phyloP scores from a whole-genome alignment of 148 eudicot species.

The Fagopyrum esculentum region DNA sequence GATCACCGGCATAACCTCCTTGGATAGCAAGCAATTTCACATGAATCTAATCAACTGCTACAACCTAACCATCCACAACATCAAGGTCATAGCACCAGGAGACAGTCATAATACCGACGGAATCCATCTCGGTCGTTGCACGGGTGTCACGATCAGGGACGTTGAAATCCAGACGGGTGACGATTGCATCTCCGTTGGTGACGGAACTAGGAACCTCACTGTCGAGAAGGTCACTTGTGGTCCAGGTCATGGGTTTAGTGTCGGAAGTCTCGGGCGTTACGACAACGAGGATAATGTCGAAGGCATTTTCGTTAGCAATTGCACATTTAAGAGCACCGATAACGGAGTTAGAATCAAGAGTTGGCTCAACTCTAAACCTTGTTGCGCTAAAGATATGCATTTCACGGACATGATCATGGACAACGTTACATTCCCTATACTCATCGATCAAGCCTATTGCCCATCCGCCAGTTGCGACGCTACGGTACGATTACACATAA shows the following conservation, averaged over 20 bases:
- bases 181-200: slow-evolving; percentile 50
- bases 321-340: slow-evolving; percentile 31
- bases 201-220: slow-evolving; percentile 28
- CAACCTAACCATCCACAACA: slow-evolving; percentile 19
- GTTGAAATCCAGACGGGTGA: slow-evolving; percentile 41
- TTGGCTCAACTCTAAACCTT: slow-evolving; percentile 18
- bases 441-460: slow-evolving; percentile 46
- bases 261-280: slow-evolving; percentile 41
- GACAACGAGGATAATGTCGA: slow-evolving; percentile 19
- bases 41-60: slow-evolving; percentile 21
- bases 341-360: slow-evolving; percentile 64
- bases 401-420: slow-evolving; percentile 36
- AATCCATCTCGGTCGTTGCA: slow-evolving; percentile 29
- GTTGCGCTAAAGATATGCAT: slow-evolving; percentile 22
- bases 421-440: slow-evolving; percentile 36
- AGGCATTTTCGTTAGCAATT: slow-evolving; percentile 23
- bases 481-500: neutral
- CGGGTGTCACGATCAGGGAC: slow-evolving; percentile 20
- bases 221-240: slow-evolving; percentile 38
- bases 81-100: slow-evolving; percentile 32
- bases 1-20: slow-evolving; percentile 27
- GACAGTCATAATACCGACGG: slow-evolving; percentile 53
- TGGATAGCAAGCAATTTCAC: slow-evolving; percentile 59
- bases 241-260: slow-evolving; percentile 55
- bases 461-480: slow-evolving; percentile 11